Evolutionary conservation across 805 yeast genomes (phyloP).

Genomic region (Candida pini): DNA sequence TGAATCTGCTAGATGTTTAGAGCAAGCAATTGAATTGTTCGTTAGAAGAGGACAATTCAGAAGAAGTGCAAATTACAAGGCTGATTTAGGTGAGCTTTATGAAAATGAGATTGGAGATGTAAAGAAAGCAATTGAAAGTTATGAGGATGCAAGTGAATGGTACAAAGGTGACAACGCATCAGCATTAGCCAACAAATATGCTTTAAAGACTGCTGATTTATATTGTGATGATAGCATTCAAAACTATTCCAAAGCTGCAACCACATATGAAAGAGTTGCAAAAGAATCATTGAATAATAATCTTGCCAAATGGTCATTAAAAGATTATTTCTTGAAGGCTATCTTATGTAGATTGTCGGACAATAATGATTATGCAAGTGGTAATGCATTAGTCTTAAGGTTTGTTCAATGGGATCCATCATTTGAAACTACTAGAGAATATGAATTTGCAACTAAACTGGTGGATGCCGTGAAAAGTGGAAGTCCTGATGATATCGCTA

Average conservation of each 20-base stretch:
- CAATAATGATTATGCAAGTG: conserved; percentile 76
- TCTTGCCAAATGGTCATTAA: conserved; percentile 83
- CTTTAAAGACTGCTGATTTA: conserved; percentile 83
- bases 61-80: conserved; percentile 90
- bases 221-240: conserved; percentile 58
- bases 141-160: conserved; percentile 96
- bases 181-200: conserved; percentile 84
- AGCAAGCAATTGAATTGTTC: conserved; percentile 75
- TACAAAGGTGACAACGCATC: conserved; percentile 89
- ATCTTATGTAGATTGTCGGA: conserved; percentile 78
- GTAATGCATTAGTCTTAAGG: conserved; percentile 61
- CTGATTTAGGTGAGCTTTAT: conserved; percentile 83
- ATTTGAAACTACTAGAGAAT: conserved; percentile 74
- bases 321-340: conserved; percentile 84
- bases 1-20: conserved; percentile 72
- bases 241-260: conserved; percentile 71
- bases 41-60: conserved; percentile 92
- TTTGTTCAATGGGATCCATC: conserved; percentile 68
- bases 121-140: conserved; percentile 65
- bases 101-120: conserved; percentile 69
- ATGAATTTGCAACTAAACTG: conserved; percentile 57
- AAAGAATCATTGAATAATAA: conserved; percentile 68
- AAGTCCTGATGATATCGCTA: conserved; percentile 70
- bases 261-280: conserved; percentile 72
- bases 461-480: conserved; percentile 74